Evolutionary conservation across 148 eudicot genomes (phyloP), one percentile per base, ranked within the genome.

Genomic region (Nepenthes mirabilis): DNA sequence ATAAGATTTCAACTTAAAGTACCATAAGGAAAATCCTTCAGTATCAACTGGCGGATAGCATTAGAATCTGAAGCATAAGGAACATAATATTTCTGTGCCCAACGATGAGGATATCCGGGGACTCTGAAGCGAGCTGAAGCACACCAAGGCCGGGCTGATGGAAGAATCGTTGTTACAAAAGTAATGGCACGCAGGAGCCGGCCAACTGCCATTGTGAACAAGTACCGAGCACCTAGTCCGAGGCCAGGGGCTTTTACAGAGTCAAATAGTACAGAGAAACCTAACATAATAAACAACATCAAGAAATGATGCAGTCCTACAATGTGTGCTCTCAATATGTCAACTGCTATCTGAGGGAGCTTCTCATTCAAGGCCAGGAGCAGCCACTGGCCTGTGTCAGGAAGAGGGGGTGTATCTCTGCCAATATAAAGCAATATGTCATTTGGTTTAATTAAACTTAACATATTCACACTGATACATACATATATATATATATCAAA

Each of bases 81-180:
- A 32, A 84, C 77, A 74, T 94, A 86, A 78, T 89, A 94, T 75
- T 94, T 84, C 74, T 89, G 99, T 14, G 87, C 97, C 99, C 99
- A 94, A 33, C 56, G 81, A 74, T 94, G 96, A 65, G 99, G 97
- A 70, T 86, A 70, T 56, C 68, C 62, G 43, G 99, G 99, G 68
- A 86, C 83, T 34, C 43, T 69, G 66, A 79, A 94, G 10, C 99
- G 88, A 72, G 75, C 58, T 58, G 83, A 75, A 45, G 99, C 97
- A 74, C 99, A 94, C 99, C 99, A 94, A 37, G 97, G 97, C 37
- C 97, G 85, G 47, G 99, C 77, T 33, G 97, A 94, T 69, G 99
- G 99, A 43, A 94, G 70, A 70, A 89, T 89, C 4, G 97, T 94
- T 43, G 95, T 79, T 9, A 75, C 80, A 71, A 94, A 94, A 70